These are phyloP conservation scores for Triticum dicoccoides DNA, from an alignment of 176 grass and related monocot genomes.

Conservation along the genomic window DNA sequence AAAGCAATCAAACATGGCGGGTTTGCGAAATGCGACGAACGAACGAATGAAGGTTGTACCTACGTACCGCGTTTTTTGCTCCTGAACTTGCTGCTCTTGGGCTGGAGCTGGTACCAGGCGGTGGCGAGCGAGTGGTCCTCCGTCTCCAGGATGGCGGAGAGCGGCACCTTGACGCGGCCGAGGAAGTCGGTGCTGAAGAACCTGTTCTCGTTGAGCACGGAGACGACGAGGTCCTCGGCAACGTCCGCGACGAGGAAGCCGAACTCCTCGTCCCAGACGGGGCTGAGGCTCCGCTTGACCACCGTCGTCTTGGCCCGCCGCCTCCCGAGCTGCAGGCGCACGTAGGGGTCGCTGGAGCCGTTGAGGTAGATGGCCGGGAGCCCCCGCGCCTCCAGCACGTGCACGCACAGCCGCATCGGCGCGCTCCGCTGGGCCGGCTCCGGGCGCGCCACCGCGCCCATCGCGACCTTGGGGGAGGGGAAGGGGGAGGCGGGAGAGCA, in stretches of 20 bases:
- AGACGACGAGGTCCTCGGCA: slow-evolving; percentile 66
- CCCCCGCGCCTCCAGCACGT: slow-evolving; percentile 79
- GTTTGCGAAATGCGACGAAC: background rate
- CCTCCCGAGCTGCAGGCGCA: slow-evolving; percentile 70
- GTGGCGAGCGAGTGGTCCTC: slow-evolving; percentile 63
- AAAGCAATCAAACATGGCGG: background rate
- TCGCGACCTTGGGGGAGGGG: background rate
- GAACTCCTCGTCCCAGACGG: slow-evolving; percentile 83
- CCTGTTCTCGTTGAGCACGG: slow-evolving; percentile 71
- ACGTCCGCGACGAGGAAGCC: slow-evolving; percentile 65
- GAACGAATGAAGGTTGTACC: background rate
- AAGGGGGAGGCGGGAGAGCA: background rate
- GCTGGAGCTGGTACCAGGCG: slow-evolving; percentile 73
- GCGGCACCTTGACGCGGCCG: slow-evolving; percentile 59
- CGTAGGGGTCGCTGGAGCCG: slow-evolving; percentile 75
- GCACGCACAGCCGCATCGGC: slow-evolving; percentile 78
- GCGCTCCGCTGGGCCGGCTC: slow-evolving; percentile 28
- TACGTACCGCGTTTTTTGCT: slow-evolving; percentile 64
- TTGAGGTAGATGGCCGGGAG: slow-evolving; percentile 54
- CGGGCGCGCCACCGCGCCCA: background rate
- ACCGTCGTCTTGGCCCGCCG: slow-evolving; percentile 58
- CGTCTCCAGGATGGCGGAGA: slow-evolving; percentile 52
- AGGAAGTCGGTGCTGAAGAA: slow-evolving; percentile 63
- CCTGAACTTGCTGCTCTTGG: slow-evolving; percentile 68
- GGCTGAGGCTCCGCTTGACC: slow-evolving; percentile 71